A percentile compares a stretch with the other conserved stretches of the same genome.
Conservation (phyloP, 169 alveolate genomes). For the Plasmodium relictum region DNA sequence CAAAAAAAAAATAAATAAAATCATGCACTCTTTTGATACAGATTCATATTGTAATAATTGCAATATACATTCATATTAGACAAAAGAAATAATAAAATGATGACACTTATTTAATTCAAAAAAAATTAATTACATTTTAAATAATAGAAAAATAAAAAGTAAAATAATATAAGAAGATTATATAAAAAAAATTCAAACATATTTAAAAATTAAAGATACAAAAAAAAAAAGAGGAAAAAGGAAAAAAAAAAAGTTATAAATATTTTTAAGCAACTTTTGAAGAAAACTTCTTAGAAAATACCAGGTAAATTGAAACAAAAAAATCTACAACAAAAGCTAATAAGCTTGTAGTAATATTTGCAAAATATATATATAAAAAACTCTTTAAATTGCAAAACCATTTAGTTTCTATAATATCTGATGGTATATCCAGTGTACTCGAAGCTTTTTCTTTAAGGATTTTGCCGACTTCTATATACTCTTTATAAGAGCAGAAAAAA, state of each 20-base stretch:
- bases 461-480: conserved; percentile 12
- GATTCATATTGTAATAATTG: too few species aligned
- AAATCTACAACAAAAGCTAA: conserved; percentile 26
- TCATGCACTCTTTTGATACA: not conserved
- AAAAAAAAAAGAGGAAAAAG: too few species aligned
- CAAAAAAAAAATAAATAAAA: too few species aligned
- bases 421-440: not conserved
- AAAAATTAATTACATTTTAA: too few species aligned
- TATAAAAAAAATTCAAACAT: not conserved
- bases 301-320: conserved; percentile 35
- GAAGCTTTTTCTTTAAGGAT: not conserved
- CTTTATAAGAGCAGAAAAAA: conserved; percentile 57
- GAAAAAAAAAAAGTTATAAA: too few species aligned
- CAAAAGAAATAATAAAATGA: too few species aligned
- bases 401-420: conserved; percentile 39
- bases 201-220: too few species aligned
- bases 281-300: conserved; percentile 34
- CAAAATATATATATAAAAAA: conserved; percentile 30
- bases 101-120: too few species aligned
- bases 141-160: not conserved
- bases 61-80: too few species aligned
- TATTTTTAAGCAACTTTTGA: not conserved
- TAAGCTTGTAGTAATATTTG: conserved; percentile 23
- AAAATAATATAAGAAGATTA: not conserved
- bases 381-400: conserved; percentile 49